Percentiles rank a stretch among this genome's conserved stretches.
phyloP scores from a whole-genome alignment of 768 basidiomycete genomes.

The Mycena belliarum region DNA sequence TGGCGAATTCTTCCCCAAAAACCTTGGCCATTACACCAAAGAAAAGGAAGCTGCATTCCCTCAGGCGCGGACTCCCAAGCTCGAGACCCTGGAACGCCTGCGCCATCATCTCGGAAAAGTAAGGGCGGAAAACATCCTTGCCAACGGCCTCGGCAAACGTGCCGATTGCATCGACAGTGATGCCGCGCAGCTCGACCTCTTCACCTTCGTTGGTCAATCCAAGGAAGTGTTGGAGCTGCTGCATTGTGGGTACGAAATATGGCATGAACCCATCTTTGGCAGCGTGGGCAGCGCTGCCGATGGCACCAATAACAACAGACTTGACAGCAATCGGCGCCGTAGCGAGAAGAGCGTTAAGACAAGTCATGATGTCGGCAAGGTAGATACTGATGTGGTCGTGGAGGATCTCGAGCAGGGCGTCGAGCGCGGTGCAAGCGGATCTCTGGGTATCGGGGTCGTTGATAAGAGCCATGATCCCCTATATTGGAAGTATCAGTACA shows the following conservation, averaged over 20 bases:
- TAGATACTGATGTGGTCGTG: constrained; percentile 90
- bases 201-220: constrained; percentile 84
- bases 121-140: constrained; percentile 89
- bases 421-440: constrained; percentile 94
- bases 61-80: constrained; percentile 81
- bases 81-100: constrained; percentile 89
- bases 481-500: background rate
- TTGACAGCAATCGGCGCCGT: constrained; percentile 86
- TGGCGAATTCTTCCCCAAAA: constrained; percentile 91
- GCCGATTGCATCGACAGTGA: constrained; percentile 98
- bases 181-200: constrained; percentile 91
- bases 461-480: constrained; percentile 91
- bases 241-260: constrained; percentile 93
- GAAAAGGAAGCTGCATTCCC: constrained; percentile 97
- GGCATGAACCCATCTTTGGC: constrained; percentile 88
- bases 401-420: constrained; percentile 93
- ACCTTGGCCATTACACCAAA: constrained; percentile 98
- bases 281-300: constrained; percentile 97
- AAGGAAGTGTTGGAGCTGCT: constrained; percentile 86
- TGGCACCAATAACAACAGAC: constrained; percentile 94
- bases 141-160: constrained; percentile 98
- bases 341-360: constrained; percentile 83
- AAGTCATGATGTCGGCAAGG: constrained; percentile 92
- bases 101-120: constrained; percentile 95
- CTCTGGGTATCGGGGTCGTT: constrained; percentile 86